Conservation (phyloP, 768 basidiomycete species). For the Boletellus sp. region DNA sequence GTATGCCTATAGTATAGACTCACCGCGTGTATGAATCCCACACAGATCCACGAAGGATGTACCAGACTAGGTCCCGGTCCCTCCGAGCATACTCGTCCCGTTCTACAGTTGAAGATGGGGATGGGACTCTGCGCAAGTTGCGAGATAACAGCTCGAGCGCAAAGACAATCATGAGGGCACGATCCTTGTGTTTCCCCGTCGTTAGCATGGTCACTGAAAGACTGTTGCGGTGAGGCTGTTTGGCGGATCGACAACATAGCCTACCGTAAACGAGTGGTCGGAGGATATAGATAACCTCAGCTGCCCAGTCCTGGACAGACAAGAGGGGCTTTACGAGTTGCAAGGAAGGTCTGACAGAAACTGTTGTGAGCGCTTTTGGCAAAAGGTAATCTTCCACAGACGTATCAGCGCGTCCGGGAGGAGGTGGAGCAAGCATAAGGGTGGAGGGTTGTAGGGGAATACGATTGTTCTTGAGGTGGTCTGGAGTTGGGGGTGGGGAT, state of each 20-base stretch:
- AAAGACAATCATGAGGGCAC: constrained; percentile 62
- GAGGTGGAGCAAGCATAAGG: constrained; percentile 48
- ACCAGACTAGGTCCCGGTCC: constrained; percentile 81
- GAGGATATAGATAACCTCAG: constrained; percentile 67
- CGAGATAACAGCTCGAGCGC: constrained; percentile 72
- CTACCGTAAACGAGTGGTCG: constrained; percentile 77
- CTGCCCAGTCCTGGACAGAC: constrained; percentile 68
- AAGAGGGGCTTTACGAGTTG: constrained; percentile 60
- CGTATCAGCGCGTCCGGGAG: constrained; percentile 47
- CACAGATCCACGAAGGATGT: constrained; percentile 79
- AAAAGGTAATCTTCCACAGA: constrained; percentile 77
- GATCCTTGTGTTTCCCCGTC: constrained; percentile 34
- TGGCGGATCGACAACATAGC: constrained; percentile 20
- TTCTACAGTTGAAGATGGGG: constrained; percentile 60
- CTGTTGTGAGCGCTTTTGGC: constrained; percentile 73
- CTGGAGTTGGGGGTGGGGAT: constrained; percentile 62
- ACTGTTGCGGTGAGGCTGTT: constrained; percentile 1
- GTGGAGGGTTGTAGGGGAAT: constrained; percentile 62
- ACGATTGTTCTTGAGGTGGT: constrained; percentile 80
- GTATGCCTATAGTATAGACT: constrained; percentile 14
- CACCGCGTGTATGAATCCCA: constrained; percentile 80
- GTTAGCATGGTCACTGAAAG: constrained; percentile 24
- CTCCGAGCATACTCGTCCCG: constrained; percentile 76
- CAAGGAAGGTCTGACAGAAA: constrained; percentile 67
- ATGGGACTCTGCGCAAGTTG: constrained; percentile 64